A percentile compares a stretch with the other conserved stretches of the same genome.
These are phyloP conservation scores for Anisodus acutangulus DNA, from an alignment of 257 asterid genomes.

Conservation along the genomic window DNA sequence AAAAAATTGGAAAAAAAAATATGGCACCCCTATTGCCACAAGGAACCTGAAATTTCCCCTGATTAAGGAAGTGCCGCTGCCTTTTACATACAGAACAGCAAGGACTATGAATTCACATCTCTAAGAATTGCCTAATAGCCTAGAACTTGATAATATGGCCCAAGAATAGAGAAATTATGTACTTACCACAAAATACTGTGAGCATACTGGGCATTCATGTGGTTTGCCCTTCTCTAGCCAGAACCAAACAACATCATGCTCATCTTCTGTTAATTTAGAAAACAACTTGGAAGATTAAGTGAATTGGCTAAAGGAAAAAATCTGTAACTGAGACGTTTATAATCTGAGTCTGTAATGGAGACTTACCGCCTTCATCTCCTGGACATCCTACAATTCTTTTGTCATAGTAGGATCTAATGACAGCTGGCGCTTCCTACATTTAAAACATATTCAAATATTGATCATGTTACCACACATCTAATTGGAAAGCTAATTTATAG, in stretches of 20 bases:
- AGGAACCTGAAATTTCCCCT: neutral
- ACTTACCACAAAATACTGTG: slow-evolving; percentile 87
- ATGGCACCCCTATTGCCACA: neutral
- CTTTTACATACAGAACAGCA: neutral
- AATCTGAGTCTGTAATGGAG: neutral
- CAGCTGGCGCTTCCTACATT: slow-evolving; percentile 84
- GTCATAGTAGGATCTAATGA: slow-evolving; percentile 67
- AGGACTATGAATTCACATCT: neutral
- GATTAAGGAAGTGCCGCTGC: neutral
- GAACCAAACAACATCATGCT: slow-evolving; percentile 98
- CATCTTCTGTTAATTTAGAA: slow-evolving; percentile 70
- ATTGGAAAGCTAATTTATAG: neutral
- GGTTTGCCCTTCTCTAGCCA: slow-evolving; percentile 97
- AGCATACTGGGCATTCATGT: slow-evolving; percentile 95
- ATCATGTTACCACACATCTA: slow-evolving; percentile 10
- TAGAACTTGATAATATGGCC: neutral
- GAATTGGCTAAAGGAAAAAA: neutral
- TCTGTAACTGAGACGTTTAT: slow-evolving; percentile 32
- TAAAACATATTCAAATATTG: slow-evolving; percentile 9
- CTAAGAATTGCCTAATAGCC: neutral
- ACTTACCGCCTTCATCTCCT: slow-evolving; percentile 88
- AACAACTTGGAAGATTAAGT: slow-evolving; percentile 14
- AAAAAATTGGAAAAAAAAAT: neutral
- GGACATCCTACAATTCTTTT: slow-evolving; percentile 96
- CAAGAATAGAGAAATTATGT: neutral